Base-by-base conservation (phyloP, 129 eudicot genomes). In the Solidago caesia region DNA sequence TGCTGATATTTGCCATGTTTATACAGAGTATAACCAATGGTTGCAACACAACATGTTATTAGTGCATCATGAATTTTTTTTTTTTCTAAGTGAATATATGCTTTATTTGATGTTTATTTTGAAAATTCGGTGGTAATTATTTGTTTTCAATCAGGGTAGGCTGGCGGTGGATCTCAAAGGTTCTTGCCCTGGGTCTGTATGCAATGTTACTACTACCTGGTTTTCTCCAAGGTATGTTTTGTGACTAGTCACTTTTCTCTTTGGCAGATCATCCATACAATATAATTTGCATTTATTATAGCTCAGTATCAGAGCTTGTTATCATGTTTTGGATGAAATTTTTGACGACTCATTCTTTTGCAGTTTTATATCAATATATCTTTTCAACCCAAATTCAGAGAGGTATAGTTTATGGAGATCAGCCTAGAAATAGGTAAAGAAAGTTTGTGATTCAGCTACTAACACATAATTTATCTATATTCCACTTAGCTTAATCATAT, bases 181-280 rank as follows among this genome's bases (percentile, higher is more conserved):
- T 91, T 49, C 89, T 95, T 27, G 96, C 90, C 45, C 92, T 95
- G 41, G 86, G 77, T 71, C 79, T 92, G 41, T 95, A 91, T 81
- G 95, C 99, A 29, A 85, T 95, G 87, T 75, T 95, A 14, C 94
- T 95, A 70, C 66, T 91, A 93, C 99, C 99, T 26, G 99, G 99
- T 12, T 91, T 95, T 78, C 88, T 95, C 65, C 91, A 83, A 87
- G 97, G 99, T 91, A 3, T 43, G 77, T 72, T 61, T 79, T 67
- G 48, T 67, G 39, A 12, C 56, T 66, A 42, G 21, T 47, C 13
- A 64, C 13, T 46, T 59, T 59, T 33, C 29, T 70, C 5, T 10
- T 43, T 51, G 8, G 2, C 65, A 67, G 57, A 11, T 57, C 52
- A 52, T 26, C 46, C 26, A 12, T 62, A 29, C 9, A 63, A 51